Base-by-base conservation (phyloP, 2,329 filamentous ascomycete genomes). In the Microsporum audouinii region DNA sequence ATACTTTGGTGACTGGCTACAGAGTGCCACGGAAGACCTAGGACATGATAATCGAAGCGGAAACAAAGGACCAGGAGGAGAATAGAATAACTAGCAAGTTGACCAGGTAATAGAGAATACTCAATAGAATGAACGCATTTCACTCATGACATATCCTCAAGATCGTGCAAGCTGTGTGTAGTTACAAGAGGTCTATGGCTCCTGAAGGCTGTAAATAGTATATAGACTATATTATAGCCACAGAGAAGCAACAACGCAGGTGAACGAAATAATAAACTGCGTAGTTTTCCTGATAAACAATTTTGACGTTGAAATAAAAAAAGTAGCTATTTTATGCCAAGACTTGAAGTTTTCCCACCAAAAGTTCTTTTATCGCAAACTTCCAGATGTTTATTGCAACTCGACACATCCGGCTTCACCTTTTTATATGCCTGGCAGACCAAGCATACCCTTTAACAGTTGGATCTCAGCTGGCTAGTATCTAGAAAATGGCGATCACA, bases 401-500 rank as follows among this genome's bases (percentile, higher is more conserved):
- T n/a, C 39, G 17, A 5, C 39, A n/a, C 14, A 43, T 43, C n/a
- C 1, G 1, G 3, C n/a, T 43, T 43, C n/a, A n/a, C 39, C 17
- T 1, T 23, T 23, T 23, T 23, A 23, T 23, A 23, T 23, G 17
- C 17, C 17, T 23, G 17, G 17, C 17, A 23, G 17, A 23, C 17
- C 17, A 23, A 23, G 17, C 17, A 23, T 23, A 23, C 1, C 17
- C 17, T 23, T 23, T 23, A 23, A 23, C 17, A 23, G 17, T 23
- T 23, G 17, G 17, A 23, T 23, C 17, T 23, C 17, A 23, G n/a
- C 17, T 47, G 29, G 8, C 17, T 23, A 8, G 5, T 8, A 29
- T 23, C 17, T 14, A 53, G 12, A 55, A 31, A 14, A 83, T 83
- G 81, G 76, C 79, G 31, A 78, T 83, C 66, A 78, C 79, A 10